Evolutionary conservation across 2,329 filamentous ascomycete genomes (phyloP).

Genomic region (Alternaria sp.): DNA sequence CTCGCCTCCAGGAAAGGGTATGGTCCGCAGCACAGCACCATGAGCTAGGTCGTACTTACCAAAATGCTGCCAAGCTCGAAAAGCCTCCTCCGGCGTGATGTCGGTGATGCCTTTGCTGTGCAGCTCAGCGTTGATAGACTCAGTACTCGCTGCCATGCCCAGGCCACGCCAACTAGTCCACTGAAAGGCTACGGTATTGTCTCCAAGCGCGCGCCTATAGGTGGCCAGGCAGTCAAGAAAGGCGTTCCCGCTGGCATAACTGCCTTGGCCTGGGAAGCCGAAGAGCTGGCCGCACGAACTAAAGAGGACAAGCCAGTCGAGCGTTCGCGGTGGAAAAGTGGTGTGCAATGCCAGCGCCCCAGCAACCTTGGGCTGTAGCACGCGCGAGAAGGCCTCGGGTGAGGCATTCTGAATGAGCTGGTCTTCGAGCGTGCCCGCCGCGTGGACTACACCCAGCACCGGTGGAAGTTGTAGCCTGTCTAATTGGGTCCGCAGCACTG

Average conservation of each 20-base stretch:
- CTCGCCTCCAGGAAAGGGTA: not conserved
- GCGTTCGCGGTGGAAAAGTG: slow-evolving; percentile 30
- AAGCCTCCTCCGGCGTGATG: slow-evolving; percentile 51
- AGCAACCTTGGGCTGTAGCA: slow-evolving; percentile 42
- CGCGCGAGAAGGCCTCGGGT: slow-evolving; percentile 33
- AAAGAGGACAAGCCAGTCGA: slow-evolving; percentile 39
- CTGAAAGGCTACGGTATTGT: slow-evolving; percentile 52
- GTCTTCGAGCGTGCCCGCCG: slow-evolving; percentile 49
- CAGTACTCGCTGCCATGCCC: slow-evolving; percentile 48
- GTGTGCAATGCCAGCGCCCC: slow-evolving; percentile 37
- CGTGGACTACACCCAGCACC: slow-evolving; percentile 52
- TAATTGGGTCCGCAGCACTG: slow-evolving; percentile 12
- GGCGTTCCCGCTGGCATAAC: slow-evolving; percentile 39
- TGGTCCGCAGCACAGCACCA: not conserved
- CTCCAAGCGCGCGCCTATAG: slow-evolving; percentile 40
- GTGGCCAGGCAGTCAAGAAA: slow-evolving; percentile 39
- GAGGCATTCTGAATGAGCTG: slow-evolving; percentile 45
- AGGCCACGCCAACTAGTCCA: slow-evolving; percentile 54
- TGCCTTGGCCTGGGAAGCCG: slow-evolving; percentile 29
- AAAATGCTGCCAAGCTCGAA: slow-evolving; percentile 52
- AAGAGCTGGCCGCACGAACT: slow-evolving; percentile 35
- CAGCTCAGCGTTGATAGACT: slow-evolving; percentile 52
- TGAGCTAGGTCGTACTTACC: not conserved
- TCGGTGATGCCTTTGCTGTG: slow-evolving; percentile 52
- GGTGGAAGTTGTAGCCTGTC: slow-evolving; percentile 48